Percentiles rank a stretch among this genome's conserved stretches.
phyloP scores from a whole-genome alignment of 176 grass and related monocot genomes.

The Oropetium thomaeum region DNA sequence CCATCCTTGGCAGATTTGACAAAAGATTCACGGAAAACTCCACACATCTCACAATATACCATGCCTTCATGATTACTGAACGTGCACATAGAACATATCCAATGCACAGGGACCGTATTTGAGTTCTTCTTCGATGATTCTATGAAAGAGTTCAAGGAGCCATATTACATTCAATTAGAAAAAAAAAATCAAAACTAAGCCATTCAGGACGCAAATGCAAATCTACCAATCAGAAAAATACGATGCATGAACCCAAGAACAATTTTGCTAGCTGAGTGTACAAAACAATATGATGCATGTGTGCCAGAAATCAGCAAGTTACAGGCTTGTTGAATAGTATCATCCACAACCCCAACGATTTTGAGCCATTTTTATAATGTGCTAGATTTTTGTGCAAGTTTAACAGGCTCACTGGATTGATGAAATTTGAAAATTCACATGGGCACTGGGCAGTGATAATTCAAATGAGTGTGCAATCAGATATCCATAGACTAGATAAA shows the following conservation, averaged over 20 bases:
- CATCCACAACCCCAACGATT: background rate
- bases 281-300: constrained; percentile 6
- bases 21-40: constrained; percentile 70
- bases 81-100: constrained; percentile 78
- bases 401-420: constrained; percentile 2
- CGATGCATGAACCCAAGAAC: background rate
- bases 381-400: background rate
- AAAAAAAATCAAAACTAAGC: constrained; percentile 14
- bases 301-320: background rate
- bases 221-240: background rate
- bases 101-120: constrained; percentile 46
- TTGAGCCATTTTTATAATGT: background rate
- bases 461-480: background rate
- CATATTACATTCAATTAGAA: constrained; percentile 7
- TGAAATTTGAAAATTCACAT: constrained; percentile 11
- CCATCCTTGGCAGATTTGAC: constrained; percentile 71
- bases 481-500: background rate
- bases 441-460: background rate
- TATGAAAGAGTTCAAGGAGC: constrained; percentile 38
- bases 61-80: constrained; percentile 75
- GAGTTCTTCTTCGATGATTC: constrained; percentile 41
- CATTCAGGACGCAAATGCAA: background rate
- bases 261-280: background rate
- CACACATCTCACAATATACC: constrained; percentile 82
- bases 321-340: background rate